These are phyloP conservation scores for Ascobolus immersus DNA, from an alignment of 495 filamentous ascomycete species.

Conservation along the genomic window DNA sequence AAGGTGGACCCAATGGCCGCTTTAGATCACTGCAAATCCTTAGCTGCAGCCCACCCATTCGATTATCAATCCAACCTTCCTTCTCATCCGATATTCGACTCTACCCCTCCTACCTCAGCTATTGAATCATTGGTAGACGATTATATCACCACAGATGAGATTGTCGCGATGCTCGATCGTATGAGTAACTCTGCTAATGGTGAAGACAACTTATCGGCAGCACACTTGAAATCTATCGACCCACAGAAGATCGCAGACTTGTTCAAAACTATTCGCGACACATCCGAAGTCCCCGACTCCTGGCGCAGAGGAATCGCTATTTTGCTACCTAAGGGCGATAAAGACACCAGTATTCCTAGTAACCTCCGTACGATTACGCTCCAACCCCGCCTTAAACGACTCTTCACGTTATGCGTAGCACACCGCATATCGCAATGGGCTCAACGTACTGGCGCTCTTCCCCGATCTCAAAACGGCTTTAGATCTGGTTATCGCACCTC, in stretches of 20 bases:
- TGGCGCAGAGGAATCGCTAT: neutral
- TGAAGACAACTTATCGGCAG: neutral
- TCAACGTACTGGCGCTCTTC: neutral
- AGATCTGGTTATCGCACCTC: neutral
- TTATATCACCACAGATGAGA: neutral
- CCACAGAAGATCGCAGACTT: neutral
- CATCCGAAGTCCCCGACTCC: neutral
- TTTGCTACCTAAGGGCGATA: neutral
- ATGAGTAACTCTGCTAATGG: neutral
- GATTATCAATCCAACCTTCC: too few relatives aligned
- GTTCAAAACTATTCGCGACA: neutral
- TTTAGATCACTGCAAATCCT: too few relatives aligned
- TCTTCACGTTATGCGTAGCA: neutral
- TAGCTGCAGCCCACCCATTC: too few relatives aligned
- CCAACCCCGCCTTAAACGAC: neutral
- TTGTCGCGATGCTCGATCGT: neutral
- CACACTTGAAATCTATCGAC: neutral
- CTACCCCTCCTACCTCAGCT: too few relatives aligned
- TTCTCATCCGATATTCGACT: too few relatives aligned
- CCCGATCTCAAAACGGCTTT: neutral
- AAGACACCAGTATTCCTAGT: too few relatives aligned
- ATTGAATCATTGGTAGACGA: too few relatives aligned
- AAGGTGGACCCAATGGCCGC: too few relatives aligned
- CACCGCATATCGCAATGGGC: neutral
- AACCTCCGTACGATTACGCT: neutral